Base-by-base conservation (phyloP, 2,329 filamentous ascomycete genomes). In the Alternaria brassicae region DNA sequence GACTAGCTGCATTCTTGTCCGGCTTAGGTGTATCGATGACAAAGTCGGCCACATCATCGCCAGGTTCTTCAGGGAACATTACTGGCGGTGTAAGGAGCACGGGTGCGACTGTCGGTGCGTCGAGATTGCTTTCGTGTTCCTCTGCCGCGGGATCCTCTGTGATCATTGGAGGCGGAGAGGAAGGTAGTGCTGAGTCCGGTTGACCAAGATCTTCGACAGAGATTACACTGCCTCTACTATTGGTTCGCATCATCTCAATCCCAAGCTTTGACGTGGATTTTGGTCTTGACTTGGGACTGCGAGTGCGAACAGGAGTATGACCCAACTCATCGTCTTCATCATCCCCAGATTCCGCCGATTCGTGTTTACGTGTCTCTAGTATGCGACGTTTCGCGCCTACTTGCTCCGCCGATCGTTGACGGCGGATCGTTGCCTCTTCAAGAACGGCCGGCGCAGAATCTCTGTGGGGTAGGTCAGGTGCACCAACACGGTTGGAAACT, bases 171-270 rank as follows among this genome's bases (percentile, higher is more conserved):
- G 77, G 78, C 3, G 77, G 77, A 13, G 75, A 76, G 4, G 75
- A 77, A 9, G 72, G 66, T 13, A 79, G 66, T 4, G 68, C 65
- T 2, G 73, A 71, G 7, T 79, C 76, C 13, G 72, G 64, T 6
- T 67, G 68, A 17, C 74, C 66, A 50, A 80, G 63, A 45, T 83
- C 81, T 42, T 84, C 82, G 27, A 81, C 75, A 7, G 81, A 83
- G 44, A 84, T 79, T 39, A 83, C 86, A 72, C 93, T 97, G 48
- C 96, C 94, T 69, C 94, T 90, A 72, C 92, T 97, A 76, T 97
- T 96, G 19, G 94, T 96, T 47, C 94, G 88, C 92, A 97, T 94
- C 94, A 98, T 97, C 77, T 98, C 94, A 49, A 93, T 95, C 2
- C 93, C 93, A 2, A 98, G 85, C 77, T 97, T 97, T 0, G 93